Evolutionary conservation across 2,329 filamentous ascomycete species (phyloP).

Genomic region (Zarea fungicola): DNA sequence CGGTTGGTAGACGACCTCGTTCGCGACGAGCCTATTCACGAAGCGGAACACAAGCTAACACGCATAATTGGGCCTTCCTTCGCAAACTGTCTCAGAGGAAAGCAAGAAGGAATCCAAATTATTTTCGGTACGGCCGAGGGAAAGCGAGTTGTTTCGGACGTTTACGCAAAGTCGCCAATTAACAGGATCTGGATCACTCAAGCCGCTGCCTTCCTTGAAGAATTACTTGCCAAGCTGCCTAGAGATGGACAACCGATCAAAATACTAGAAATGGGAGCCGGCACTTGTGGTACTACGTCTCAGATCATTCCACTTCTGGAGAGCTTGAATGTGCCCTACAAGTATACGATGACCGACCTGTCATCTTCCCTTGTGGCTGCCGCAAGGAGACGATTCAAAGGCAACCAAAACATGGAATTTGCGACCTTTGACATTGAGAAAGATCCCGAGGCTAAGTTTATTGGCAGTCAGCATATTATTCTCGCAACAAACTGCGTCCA

Average conservation of each 20-base stretch:
- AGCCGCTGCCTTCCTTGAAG: constrained; percentile 23
- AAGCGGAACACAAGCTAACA: too few species aligned
- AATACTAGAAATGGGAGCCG: constrained; percentile 21
- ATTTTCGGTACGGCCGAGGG: constrained; percentile 31
- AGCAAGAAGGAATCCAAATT: constrained; percentile 30
- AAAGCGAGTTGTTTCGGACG: constrained; percentile 26
- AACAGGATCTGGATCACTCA: constrained; percentile 24
- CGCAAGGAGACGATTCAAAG: too few species aligned
- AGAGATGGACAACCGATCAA: constrained; percentile 16
- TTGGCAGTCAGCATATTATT: constrained; percentile 26
- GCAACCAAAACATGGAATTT: too few species aligned
- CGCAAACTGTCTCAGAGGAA: constrained; percentile 24
- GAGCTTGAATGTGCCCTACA: constrained; percentile 21
- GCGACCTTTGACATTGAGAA: background rate
- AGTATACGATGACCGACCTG: constrained; percentile 38
- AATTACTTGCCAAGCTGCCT: constrained; percentile 23
- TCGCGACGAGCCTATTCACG: too few species aligned
- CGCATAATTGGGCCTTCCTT: too few species aligned
- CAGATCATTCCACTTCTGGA: constrained; percentile 24
- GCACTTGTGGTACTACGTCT: constrained; percentile 30
- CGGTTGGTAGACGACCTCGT: too few species aligned
- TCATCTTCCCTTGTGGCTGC: too few species aligned
- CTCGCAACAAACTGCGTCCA: constrained; percentile 30
- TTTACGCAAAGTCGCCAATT: constrained; percentile 30
- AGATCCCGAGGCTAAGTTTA: constrained; percentile 15